Conservation (phyloP, 345 rosid genomes). For the Linum lewisii region DNA sequence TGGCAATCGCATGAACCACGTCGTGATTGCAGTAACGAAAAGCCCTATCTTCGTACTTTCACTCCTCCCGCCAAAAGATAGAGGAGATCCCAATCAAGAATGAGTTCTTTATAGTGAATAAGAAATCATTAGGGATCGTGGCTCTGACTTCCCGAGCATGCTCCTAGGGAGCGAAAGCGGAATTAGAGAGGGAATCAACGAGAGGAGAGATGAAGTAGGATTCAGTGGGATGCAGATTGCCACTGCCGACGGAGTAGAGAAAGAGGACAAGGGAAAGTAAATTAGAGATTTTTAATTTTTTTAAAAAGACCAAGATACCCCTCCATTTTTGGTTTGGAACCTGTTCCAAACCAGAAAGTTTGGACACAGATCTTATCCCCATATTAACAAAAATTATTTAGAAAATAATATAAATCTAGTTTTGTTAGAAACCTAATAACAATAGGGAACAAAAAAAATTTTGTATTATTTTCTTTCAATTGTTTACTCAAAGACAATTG, state of each 20-base stretch:
- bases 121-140: constrained; percentile 32
- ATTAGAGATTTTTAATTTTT: too few relatives aligned
- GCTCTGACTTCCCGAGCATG: constrained; percentile 78
- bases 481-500: too few relatives aligned
- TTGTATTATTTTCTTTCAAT: too few relatives aligned
- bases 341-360: too few relatives aligned
- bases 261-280: too few relatives aligned
- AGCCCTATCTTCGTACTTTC: constrained; percentile 91
- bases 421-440: too few relatives aligned
- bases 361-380: too few relatives aligned
- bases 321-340: too few relatives aligned
- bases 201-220: constrained; percentile 65
- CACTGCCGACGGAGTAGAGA: constrained; percentile 24
- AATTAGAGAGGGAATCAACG: constrained; percentile 31
- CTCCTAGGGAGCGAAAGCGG: constrained; percentile 64
- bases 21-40: constrained; percentile 83
- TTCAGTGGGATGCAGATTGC: constrained; percentile 81
- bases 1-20: constrained; percentile 75
- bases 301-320: too few relatives aligned
- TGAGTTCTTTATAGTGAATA: constrained; percentile 32
- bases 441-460: too few relatives aligned
- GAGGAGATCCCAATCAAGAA: constrained; percentile 68
- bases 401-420: too few relatives aligned
- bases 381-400: too few relatives aligned
- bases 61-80: constrained; percentile 86